phyloP scores from a whole-genome alignment of 1,284 basidiomycete species.

The Irpex sp. region DNA sequence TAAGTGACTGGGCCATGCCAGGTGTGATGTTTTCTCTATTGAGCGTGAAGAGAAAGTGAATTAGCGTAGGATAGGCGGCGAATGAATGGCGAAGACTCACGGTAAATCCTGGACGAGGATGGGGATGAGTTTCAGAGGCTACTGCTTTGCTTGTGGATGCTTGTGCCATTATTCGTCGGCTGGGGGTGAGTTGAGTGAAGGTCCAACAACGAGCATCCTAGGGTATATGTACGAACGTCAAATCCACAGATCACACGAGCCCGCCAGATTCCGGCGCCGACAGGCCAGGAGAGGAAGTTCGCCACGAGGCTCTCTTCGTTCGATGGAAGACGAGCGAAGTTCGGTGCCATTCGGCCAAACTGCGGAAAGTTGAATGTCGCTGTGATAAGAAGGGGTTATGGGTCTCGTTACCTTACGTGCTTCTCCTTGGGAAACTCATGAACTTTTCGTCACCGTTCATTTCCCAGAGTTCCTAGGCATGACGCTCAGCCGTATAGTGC shows the following conservation, averaged over 20 bases:
- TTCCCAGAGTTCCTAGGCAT: not conserved
- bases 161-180: constrained; percentile 3
- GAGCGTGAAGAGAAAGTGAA: not conserved
- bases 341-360: constrained; percentile 11
- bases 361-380: not conserved
- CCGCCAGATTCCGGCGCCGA: not conserved
- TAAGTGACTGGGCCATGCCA: constrained; percentile 10
- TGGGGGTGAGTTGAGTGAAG: constrained; percentile 1
- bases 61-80: not conserved
- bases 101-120: constrained; percentile 9
- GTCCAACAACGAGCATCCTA: not conserved
- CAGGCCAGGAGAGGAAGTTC: constrained; percentile 2
- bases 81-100: constrained; percentile 4
- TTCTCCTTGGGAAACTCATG: not conserved
- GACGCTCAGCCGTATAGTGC: not conserved
- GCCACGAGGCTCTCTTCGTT: not conserved
- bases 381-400: constrained; percentile 1
- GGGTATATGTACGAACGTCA: constrained; percentile 11
- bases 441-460: not conserved
- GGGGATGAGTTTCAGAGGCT: not conserved
- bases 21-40: constrained; percentile 11
- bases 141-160: not conserved
- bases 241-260: constrained; percentile 11
- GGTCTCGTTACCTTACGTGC: not conserved
- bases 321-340: constrained; percentile 1